A percentile compares a stretch with the other conserved stretches of the same genome.
Evolutionary conservation across 306 rosid species (phyloP).

Genomic region (Vachellia collinsii): DNA sequence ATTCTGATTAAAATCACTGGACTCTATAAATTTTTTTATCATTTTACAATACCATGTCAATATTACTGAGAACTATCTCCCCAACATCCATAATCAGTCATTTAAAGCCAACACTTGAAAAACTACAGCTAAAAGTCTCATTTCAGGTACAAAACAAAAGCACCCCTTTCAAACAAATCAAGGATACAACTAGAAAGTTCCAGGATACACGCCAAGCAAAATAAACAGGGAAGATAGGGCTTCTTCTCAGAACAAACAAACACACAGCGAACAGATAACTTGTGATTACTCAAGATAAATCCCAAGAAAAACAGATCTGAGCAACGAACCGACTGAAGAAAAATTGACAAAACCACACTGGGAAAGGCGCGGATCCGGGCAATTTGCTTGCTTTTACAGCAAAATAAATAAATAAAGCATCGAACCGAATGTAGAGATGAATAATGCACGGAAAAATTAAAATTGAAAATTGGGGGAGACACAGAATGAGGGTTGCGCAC

Average conservation of each 20-base stretch:
- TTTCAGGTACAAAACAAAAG: neutral
- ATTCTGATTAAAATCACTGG: neutral
- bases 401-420: neutral
- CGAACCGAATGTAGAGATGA: neutral
- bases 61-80: constrained; percentile 17
- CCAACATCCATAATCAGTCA: neutral
- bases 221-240: neutral
- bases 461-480: neutral
- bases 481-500: constrained; percentile 14
- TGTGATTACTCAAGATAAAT: neutral
- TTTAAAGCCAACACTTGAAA: neutral
- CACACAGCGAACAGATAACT: neutral
- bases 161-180: constrained; percentile 9
- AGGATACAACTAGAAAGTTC: neutral
- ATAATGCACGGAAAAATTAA: neutral
- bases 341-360: neutral
- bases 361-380: neutral
- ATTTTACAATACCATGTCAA: neutral
- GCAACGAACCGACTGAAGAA: neutral
- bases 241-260: neutral
- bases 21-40: neutral
- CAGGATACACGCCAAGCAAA: constrained; percentile 12
- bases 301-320: constrained; percentile 10
- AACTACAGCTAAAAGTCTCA: neutral
- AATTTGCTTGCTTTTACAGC: no score